Evolutionary conservation across 225 moss, liverwort and hornwort species (phyloP).

Genomic region (Sphagnum contortum): DNA sequence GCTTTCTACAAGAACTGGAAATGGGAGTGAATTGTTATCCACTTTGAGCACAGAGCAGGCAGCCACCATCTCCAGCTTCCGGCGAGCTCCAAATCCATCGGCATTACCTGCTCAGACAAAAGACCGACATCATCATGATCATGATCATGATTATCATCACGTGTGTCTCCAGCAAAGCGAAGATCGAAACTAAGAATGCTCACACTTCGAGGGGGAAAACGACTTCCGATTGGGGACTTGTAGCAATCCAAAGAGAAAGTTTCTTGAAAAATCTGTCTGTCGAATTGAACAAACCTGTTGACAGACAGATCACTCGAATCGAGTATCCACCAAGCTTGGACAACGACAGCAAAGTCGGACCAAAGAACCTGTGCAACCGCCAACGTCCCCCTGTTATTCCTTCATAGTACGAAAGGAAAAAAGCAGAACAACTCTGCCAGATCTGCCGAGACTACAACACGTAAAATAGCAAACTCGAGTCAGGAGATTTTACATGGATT

Average conservation of each 20-base stretch:
- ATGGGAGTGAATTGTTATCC: background rate
- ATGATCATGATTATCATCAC: no score
- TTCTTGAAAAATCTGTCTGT: background rate
- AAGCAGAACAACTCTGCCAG: background rate
- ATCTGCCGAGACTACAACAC: background rate
- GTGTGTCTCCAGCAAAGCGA: no score
- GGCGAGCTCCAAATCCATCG: conserved; percentile 42
- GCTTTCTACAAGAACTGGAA: no score
- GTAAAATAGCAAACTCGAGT: background rate
- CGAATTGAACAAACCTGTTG: conserved; percentile 32
- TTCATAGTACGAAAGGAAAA: no score
- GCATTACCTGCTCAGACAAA: conserved; percentile 32
- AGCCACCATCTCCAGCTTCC: conserved; percentile 46
- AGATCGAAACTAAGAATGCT: no score
- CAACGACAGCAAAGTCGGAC: conserved; percentile 45
- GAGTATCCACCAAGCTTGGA: conserved; percentile 39
- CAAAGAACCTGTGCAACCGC: conserved; percentile 43
- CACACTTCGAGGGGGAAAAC: no score
- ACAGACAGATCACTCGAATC: conserved; percentile 32
- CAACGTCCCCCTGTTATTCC: no score
- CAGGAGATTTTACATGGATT: conserved; percentile 32
- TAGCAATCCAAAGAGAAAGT: background rate
- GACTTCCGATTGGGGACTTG: no score
- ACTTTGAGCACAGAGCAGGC: conserved; percentile 62
- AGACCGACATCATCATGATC: no score